Evolutionary conservation across 1,139 yeast species (phyloP).

Genomic region (Kodamaea alishanica): DNA sequence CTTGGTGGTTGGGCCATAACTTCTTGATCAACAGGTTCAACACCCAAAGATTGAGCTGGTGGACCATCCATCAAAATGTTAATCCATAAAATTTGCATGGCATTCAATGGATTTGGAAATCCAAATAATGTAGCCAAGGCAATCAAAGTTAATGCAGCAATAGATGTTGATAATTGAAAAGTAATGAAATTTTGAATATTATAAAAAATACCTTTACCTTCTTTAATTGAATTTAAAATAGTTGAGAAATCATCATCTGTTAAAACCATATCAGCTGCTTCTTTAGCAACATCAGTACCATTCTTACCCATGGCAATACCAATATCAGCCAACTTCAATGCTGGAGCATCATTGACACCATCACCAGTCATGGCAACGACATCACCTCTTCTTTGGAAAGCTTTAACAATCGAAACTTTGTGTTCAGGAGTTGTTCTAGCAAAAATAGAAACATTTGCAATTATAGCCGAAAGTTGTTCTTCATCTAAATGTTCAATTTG

Average conservation of each 20-base stretch:
- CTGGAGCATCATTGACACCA: conserved; percentile 99
- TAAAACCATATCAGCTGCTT: conserved; percentile 96
- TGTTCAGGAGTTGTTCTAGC: conserved; percentile 98
- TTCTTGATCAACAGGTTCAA: conserved; percentile 93
- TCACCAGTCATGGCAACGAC: conserved; percentile 99
- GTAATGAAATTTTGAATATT: conserved; percentile 92
- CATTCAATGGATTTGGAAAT: conserved; percentile 92
- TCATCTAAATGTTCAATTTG: conserved; percentile 70
- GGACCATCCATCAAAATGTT: conserved; percentile 99
- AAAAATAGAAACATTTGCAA: conserved; percentile 81
- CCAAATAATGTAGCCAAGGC: conserved; percentile 85
- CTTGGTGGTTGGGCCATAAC: conserved; percentile 96
- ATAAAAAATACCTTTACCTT: conserved; percentile 93
- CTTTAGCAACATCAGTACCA: conserved; percentile 98
- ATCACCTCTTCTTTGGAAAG: conserved; percentile 88
- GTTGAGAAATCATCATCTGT: conserved; percentile 96
- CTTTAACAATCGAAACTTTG: conserved; percentile 86
- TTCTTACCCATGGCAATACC: conserved; percentile 96
- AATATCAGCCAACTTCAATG: conserved; percentile 91
- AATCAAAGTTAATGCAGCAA: conserved; percentile 87
- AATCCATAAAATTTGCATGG: conserved; percentile 98
- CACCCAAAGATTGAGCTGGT: conserved; percentile 96
- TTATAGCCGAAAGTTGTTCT: conserved; percentile 65
- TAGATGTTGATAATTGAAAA: conserved; percentile 91
- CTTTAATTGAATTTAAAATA: conserved; percentile 86